Percentiles rank a stretch among this genome's conserved stretches.
Conservation (phyloP, 78 protist genomes). For the Mastigamoeba balamuthi region DNA sequence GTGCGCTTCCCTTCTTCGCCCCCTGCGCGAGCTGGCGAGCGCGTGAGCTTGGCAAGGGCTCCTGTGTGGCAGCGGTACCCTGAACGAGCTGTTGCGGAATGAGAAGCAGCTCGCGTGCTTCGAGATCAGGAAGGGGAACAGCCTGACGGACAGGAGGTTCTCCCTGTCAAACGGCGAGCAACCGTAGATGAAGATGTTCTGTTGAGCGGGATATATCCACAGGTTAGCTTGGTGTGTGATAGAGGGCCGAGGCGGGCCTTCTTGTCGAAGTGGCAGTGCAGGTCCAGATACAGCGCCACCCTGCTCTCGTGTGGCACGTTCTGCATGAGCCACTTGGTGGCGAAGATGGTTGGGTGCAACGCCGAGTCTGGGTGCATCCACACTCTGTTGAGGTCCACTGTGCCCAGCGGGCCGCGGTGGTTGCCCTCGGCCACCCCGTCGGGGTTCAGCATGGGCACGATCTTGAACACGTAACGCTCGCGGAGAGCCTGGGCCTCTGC, state of each 20-base stretch:
- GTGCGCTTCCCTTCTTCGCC: not conserved
- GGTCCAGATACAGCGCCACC: conserved; percentile 11
- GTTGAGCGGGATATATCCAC: no score
- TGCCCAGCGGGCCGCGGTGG: conserved; percentile 29
- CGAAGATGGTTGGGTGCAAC: conserved; percentile 26
- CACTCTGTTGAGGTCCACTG: conserved; percentile 40
- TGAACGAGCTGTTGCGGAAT: not conserved
- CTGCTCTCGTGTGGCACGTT: not conserved
- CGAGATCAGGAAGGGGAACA: conserved; percentile 9
- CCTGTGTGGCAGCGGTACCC: not conserved
- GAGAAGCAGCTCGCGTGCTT: not conserved
- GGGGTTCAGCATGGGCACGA: conserved; percentile 70
- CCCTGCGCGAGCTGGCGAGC: not conserved
- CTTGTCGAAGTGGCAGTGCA: conserved; percentile 35
- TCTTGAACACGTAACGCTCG: conserved; percentile 39
- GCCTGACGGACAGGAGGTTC: not conserved
- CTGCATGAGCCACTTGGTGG: conserved; percentile 1
- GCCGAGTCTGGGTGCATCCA: conserved; percentile 12
- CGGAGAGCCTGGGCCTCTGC: conserved; percentile 35
- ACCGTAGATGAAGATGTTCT: conserved; percentile 31
- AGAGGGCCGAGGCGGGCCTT: no score
- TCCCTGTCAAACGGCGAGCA: not conserved
- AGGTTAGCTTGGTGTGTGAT: no score
- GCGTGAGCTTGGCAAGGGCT: no score
- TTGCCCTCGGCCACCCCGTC: conserved; percentile 64